phyloP scores from a whole-genome alignment of 2,329 filamentous ascomycete genomes.

The Aureobasidium mangrovei region DNA sequence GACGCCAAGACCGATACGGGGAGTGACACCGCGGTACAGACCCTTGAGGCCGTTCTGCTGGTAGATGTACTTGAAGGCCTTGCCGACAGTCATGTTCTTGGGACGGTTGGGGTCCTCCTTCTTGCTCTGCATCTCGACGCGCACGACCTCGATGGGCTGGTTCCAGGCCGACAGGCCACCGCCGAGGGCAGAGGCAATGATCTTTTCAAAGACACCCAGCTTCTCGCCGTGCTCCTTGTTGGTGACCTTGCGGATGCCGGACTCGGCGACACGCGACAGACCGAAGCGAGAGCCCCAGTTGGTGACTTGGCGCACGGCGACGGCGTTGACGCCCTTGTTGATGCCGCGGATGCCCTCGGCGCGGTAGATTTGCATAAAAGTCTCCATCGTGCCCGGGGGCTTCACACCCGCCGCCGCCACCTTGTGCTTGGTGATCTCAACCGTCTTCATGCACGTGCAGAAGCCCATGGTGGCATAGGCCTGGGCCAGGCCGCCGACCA shows the following conservation, averaged over 20 bases:
- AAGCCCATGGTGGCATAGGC: conserved; percentile 99
- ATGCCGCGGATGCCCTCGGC: conserved; percentile 89
- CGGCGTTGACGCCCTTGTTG: conserved; percentile 97
- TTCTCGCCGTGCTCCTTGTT: conserved; percentile 73
- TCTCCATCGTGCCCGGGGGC: conserved; percentile 83
- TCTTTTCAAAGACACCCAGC: conserved; percentile 75
- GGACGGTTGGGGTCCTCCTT: conserved; percentile 94
- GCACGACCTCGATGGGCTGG: conserved; percentile 98
- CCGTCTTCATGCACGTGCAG: conserved; percentile 99
- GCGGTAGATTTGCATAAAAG: conserved; percentile 96
- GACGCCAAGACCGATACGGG: conserved; percentile 87
- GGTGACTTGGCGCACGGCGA: conserved; percentile 97
- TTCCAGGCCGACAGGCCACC: conserved; percentile 97
- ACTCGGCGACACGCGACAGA: conserved; percentile 82
- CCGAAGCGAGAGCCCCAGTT: conserved; percentile 98
- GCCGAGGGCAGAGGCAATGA: conserved; percentile 74
- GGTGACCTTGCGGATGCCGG: conserved; percentile 68
- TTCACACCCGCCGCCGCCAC: conserved; percentile 72
- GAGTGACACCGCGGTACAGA: conserved; percentile 89
- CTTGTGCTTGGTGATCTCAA: conserved; percentile 99
- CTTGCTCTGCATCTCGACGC: conserved; percentile 99
- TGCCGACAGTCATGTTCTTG: conserved; percentile 97
- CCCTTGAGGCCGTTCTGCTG: conserved; percentile 77
- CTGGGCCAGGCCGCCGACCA: conserved; percentile 90
- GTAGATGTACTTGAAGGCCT: conserved; percentile 79